Evolutionary conservation across 1,284 basidiomycete genomes (phyloP).

Genomic region (Binderoboletus segoi): DNA sequence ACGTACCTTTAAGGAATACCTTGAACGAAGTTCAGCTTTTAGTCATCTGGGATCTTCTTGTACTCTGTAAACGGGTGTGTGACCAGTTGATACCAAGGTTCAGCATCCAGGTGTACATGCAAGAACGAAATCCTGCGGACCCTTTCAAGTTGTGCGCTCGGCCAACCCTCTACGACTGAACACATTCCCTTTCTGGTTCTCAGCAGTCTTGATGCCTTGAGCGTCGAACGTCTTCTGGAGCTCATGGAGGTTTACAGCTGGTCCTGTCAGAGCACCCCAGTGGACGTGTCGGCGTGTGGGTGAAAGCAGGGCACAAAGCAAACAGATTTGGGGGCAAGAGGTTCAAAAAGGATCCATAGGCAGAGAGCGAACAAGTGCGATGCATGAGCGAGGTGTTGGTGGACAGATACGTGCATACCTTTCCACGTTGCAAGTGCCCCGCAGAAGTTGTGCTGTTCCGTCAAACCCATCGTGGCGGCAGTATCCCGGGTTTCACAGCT

Average conservation of each 20-base stretch:
- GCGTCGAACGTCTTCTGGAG: slow-evolving; percentile 91
- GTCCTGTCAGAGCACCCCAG: neutral
- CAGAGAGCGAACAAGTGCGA: neutral
- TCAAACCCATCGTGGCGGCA: slow-evolving; percentile 40
- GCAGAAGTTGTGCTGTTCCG: slow-evolving; percentile 76
- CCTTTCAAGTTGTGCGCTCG: slow-evolving; percentile 93
- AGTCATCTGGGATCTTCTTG: slow-evolving; percentile 87
- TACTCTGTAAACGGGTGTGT: slow-evolving; percentile 63
- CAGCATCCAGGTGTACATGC: neutral
- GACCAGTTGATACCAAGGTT: neutral
- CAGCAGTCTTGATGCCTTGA: slow-evolving; percentile 93
- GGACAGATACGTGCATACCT: slow-evolving; percentile 48
- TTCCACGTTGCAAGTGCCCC: slow-evolving; percentile 87
- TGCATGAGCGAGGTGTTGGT: slow-evolving; percentile 1
- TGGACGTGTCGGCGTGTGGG: neutral
- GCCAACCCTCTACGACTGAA: slow-evolving; percentile 91
- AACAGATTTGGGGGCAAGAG: neutral
- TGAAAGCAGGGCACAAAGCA: neutral
- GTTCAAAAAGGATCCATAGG: neutral
- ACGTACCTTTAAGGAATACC: slow-evolving; percentile 77
- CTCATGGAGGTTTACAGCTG: slow-evolving; percentile 86
- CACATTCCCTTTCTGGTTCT: slow-evolving; percentile 95
- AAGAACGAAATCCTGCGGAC: slow-evolving; percentile 41
- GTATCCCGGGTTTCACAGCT: too few species aligned
- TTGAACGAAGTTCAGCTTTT: slow-evolving; percentile 88